Conservation (phyloP, 2,329 filamentous ascomycete species). For the Fusarium solani-melongenae region DNA sequence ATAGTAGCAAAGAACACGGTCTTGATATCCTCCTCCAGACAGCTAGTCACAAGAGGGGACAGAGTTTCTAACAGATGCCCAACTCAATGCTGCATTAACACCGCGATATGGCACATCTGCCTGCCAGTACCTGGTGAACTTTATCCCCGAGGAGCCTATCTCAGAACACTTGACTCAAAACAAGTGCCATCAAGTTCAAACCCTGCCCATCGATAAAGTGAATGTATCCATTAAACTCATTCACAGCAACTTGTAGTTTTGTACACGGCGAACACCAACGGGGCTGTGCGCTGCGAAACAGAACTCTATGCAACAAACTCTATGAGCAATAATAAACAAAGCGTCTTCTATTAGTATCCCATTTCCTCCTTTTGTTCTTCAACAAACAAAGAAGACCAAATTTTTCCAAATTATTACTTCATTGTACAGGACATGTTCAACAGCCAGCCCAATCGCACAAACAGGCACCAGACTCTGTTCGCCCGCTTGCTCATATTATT, state of each 20-base stretch:
- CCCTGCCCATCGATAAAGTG: neutral
- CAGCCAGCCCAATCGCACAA: neutral
- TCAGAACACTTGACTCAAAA: neutral
- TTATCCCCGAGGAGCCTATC: neutral
- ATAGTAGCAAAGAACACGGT: neutral
- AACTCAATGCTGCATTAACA: neutral
- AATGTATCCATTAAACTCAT: neutral
- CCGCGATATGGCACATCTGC: neutral
- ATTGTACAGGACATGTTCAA: neutral
- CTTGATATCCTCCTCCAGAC: neutral
- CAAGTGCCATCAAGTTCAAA: neutral
- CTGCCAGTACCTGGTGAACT: neutral
- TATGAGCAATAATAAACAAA: neutral
- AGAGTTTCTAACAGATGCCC: neutral
- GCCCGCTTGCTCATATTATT: neutral
- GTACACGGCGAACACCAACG: neutral
- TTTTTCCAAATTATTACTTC: neutral
- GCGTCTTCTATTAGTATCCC: neutral
- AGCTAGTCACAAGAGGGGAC: neutral
- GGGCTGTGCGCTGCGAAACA: neutral
- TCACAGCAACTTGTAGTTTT: neutral
- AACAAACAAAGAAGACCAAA: neutral
- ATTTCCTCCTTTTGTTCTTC: neutral
- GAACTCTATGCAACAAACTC: neutral
- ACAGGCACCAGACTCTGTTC: neutral